These are phyloP conservation scores for Exserohilum turcica DNA, from an alignment of 2,329 filamentous ascomycete species.

Conservation along the genomic window DNA sequence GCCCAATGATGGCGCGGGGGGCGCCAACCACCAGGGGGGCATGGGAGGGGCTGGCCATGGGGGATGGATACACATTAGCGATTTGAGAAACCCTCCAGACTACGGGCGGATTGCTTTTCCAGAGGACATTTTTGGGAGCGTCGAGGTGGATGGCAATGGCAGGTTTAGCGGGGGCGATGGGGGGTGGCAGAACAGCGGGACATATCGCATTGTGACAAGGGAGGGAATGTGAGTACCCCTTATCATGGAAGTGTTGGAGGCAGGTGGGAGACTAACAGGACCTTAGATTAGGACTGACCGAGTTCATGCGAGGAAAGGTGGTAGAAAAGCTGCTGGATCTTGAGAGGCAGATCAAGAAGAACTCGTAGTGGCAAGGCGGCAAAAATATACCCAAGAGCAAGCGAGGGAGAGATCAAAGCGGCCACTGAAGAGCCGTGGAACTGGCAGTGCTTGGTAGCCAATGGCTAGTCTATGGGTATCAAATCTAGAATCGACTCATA, in stretches of 20 bases:
- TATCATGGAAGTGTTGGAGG: conserved; percentile 35
- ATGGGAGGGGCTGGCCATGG: conserved; percentile 62
- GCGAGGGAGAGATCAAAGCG: background rate
- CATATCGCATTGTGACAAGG: conserved; percentile 65
- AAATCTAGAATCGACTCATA: conserved; percentile 8
- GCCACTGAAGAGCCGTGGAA: background rate
- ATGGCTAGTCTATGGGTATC: conserved; percentile 27
- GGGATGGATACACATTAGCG: conserved; percentile 68
- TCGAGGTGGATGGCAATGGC: conserved; percentile 65
- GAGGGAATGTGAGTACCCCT: conserved; percentile 58
- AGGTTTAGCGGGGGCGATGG: conserved; percentile 62
- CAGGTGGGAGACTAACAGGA: background rate
- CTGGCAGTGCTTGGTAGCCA: conserved; percentile 5
- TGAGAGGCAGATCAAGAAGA: conserved; percentile 27
- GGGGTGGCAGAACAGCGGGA: conserved; percentile 65
- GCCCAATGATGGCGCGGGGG: conserved; percentile 57
- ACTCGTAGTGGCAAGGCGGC: conserved; percentile 3
- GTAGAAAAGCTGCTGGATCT: conserved; percentile 25
- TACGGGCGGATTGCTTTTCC: conserved; percentile 69
- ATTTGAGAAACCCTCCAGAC: conserved; percentile 64
- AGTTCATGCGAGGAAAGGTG: conserved; percentile 30
- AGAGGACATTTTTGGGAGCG: conserved; percentile 69
- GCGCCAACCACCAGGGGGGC: conserved; percentile 64
- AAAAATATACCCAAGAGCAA: conserved; percentile 4
- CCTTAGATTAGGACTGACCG: conserved; percentile 25